Evolutionary conservation across 495 filamentous ascomycete species (phyloP), one percentile per base, ranked within the genome.

Genomic region (Oleoguttula mirabilis): DNA sequence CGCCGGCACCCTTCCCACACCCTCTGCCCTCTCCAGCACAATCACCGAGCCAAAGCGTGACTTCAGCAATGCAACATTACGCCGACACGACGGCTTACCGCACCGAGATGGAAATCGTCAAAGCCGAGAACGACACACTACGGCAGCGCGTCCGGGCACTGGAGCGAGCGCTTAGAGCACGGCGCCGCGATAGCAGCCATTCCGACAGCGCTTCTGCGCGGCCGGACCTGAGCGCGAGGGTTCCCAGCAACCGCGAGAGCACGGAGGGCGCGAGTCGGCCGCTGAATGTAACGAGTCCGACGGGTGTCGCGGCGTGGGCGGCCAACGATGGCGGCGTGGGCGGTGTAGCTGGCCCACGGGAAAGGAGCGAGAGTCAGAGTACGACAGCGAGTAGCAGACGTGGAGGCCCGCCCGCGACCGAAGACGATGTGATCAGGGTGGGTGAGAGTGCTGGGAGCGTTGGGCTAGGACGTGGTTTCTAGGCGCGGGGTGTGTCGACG

Each of bases 41-140:
- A 23, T 50, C 45, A 34, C 58, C 48, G 48, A 54, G 17, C 33
- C 39, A 41, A 30, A 43, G 23, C 27, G 15, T 49, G 19, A 35
- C 43, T 21, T 46, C 56, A 21, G 44, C 50, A 27, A 60, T 55
- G n/a, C 52, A 65, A 41, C 63, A 81, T 3, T 82, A 80, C 55
- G 82, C 88, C 51, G 84, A 92, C 58, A 70, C 72, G 2, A 68
- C 73, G 0, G 68, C 73, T 38, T 79, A 83, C 42, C 71, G 76
- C 30, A 66, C 68, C 35, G 85, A 92, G 55, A 54, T 90, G 10
- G 85, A 93, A 34, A 61, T 61, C 4, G 72, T 80, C 27, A 85
- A 81, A 60, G 65, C 70, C 8, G 87, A 94, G 63, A 94, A 94
- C 54, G 86, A 92, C 41, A 57, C 66, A 27, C 65, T 94, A 32